phyloP scores from a whole-genome alignment of 805 yeast species.

The Suhomyces tanzawaensis region DNA sequence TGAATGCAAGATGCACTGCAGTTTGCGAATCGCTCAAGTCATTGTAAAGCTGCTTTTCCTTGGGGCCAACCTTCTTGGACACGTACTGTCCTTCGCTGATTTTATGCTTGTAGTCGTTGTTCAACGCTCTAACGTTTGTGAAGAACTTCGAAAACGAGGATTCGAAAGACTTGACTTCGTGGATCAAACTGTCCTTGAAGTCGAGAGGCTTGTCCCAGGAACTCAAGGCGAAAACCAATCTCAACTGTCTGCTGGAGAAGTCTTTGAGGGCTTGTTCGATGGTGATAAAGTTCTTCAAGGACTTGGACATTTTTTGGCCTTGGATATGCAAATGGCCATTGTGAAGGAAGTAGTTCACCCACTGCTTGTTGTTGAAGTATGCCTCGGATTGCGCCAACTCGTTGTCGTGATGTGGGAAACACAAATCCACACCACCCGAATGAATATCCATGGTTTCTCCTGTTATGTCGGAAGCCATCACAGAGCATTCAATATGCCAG shows the following conservation, averaged over 20 bases:
- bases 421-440: constrained; percentile 95
- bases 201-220: constrained; percentile 93
- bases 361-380: constrained; percentile 79
- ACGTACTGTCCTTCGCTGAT: constrained; percentile 47
- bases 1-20: constrained; percentile 71
- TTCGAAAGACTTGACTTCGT: constrained; percentile 77
- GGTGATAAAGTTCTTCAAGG: constrained; percentile 91
- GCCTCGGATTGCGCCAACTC: constrained; percentile 98
- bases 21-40: constrained; percentile 52
- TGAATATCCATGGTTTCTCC: constrained; percentile 90
- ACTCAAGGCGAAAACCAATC: constrained; percentile 86
- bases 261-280: constrained; percentile 80
- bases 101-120: constrained; percentile 58
- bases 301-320: constrained; percentile 97
- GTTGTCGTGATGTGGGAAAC: constrained; percentile 98
- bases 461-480: constrained; percentile 89
- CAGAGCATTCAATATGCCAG: constrained; percentile 99
- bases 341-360: constrained; percentile 96
- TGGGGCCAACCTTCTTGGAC: constrained; percentile 56
- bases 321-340: constrained; percentile 97
- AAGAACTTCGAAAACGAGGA: constrained; percentile 77
- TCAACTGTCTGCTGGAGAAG: constrained; percentile 76
- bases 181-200: constrained; percentile 76
- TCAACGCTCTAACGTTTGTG: constrained; percentile 79
- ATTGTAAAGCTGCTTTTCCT: constrained; percentile 55